A percentile compares a stretch with the other conserved stretches of the same genome.
Evolutionary conservation across 495 filamentous ascomycete species (phyloP).

Genomic region (Xeromyces bisporus): DNA sequence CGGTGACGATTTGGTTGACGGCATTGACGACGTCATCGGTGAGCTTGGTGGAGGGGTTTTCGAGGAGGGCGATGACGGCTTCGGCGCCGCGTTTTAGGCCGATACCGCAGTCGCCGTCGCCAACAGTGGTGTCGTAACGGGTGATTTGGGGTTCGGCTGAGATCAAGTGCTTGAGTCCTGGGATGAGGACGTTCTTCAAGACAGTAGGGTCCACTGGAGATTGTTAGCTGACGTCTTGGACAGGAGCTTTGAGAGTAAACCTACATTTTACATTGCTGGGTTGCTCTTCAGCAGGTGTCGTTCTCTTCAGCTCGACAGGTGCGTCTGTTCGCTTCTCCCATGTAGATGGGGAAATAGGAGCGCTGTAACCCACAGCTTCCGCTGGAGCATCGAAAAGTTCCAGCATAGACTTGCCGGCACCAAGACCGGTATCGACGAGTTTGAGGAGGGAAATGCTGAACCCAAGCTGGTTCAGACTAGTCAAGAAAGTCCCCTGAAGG

Average conservation of each 20-base stretch:
- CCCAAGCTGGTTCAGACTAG: constrained; percentile 79
- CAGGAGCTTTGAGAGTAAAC: constrained; percentile 1
- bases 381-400: constrained; percentile 73
- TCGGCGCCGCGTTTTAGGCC: constrained; percentile 83
- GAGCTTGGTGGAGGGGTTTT: constrained; percentile 28
- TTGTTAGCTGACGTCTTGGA: constrained; percentile 7
- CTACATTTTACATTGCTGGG: constrained; percentile 53
- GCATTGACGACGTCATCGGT: constrained; percentile 55
- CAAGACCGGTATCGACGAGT: constrained; percentile 63
- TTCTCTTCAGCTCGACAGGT: constrained; percentile 30
- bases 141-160: constrained; percentile 71
- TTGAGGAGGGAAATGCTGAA: constrained; percentile 82
- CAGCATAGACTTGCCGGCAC: constrained; percentile 59
- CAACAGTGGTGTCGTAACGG: constrained; percentile 77
- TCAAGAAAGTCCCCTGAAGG: constrained; percentile 47
- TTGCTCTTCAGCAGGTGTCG: constrained; percentile 37
- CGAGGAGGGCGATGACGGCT: constrained; percentile 53
- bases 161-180: constrained; percentile 57
- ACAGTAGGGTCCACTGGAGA: constrained; percentile 38
- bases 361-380: constrained; percentile 73
- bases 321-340: constrained; percentile 32
- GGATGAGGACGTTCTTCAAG: constrained; percentile 42
- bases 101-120: constrained; percentile 90
- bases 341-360: constrained; percentile 42
- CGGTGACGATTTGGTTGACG: constrained; percentile 55